phyloP scores from a whole-genome alignment of 768 basidiomycete species.

The Pleurotus sapidus region DNA sequence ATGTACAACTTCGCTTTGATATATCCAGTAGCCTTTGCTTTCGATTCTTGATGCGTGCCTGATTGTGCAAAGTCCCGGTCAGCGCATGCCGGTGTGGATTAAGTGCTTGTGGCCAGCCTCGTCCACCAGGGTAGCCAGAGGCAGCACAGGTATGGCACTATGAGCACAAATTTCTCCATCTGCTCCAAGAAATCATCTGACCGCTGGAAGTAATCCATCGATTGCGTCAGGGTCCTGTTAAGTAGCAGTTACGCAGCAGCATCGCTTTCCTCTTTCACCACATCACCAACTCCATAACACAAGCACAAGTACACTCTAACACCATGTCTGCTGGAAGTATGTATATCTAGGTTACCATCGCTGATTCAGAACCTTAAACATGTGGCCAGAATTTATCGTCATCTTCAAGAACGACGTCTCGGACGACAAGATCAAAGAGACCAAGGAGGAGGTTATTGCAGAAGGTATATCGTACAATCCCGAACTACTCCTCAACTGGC shows the following conservation, averaged over 20 bases:
- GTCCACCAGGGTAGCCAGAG: too few relatives aligned
- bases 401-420: conserved; percentile 49
- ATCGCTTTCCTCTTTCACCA: too few relatives aligned
- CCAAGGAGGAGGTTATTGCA: conserved; percentile 29
- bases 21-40: background rate
- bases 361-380: background rate
- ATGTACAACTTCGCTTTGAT: too few relatives aligned
- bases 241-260: background rate
- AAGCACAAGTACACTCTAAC: too few relatives aligned
- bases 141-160: too few relatives aligned
- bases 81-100: too few relatives aligned
- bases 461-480: conserved; percentile 28
- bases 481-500: background rate
- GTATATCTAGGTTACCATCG: too few relatives aligned
- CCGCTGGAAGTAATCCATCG: background rate
- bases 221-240: conserved; percentile 1
- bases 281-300: too few relatives aligned
- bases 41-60: background rate
- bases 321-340: too few relatives aligned
- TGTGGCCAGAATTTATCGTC: conserved; percentile 48
- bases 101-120: too few relatives aligned
- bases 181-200: too few relatives aligned
- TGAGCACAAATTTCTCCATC: too few relatives aligned
- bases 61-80: background rate
- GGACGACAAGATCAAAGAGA: conserved; percentile 37